These are phyloP conservation scores for Suillus spraguei DNA, from an alignment of 768 basidiomycete genomes.

Conservation along the genomic window DNA sequence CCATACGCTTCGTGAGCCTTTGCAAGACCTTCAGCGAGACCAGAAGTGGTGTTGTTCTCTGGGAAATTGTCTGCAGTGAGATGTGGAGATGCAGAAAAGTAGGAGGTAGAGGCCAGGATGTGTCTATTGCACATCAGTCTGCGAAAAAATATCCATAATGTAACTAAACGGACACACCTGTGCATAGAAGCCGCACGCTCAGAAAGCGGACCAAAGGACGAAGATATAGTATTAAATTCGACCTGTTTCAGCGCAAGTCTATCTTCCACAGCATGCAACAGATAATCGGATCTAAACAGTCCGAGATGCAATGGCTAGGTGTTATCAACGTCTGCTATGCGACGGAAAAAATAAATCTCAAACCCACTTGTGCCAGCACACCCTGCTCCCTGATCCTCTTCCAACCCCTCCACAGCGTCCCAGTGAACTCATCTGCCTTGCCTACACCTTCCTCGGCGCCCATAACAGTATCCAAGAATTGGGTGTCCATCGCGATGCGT, in stretches of 20 bases:
- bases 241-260: constrained; percentile 78
- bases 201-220: constrained; percentile 85
- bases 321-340: constrained; percentile 12
- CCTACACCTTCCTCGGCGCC: constrained; percentile 77
- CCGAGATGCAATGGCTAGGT: constrained; percentile 81
- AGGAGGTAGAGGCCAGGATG: constrained; percentile 63
- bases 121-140: constrained; percentile 48
- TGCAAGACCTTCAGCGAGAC: constrained; percentile 75
- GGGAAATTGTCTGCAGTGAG: constrained; percentile 66
- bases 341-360: neutral
- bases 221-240: constrained; percentile 97
- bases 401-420: constrained; percentile 87
- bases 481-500: constrained; percentile 73
- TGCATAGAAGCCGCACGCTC: constrained; percentile 72
- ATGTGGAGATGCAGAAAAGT: constrained; percentile 59
- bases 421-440: constrained; percentile 84
- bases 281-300: constrained; percentile 93
- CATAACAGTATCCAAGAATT: constrained; percentile 84
- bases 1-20: constrained; percentile 79
- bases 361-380: constrained; percentile 49
- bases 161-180: constrained; percentile 47
- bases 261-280: constrained; percentile 62
- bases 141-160: neutral
- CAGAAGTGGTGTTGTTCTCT: constrained; percentile 66
- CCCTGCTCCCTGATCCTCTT: constrained; percentile 70